Evolutionary conservation across 140 eudicot genomes (phyloP).

Genomic region (Bidens hawaiensis): DNA sequence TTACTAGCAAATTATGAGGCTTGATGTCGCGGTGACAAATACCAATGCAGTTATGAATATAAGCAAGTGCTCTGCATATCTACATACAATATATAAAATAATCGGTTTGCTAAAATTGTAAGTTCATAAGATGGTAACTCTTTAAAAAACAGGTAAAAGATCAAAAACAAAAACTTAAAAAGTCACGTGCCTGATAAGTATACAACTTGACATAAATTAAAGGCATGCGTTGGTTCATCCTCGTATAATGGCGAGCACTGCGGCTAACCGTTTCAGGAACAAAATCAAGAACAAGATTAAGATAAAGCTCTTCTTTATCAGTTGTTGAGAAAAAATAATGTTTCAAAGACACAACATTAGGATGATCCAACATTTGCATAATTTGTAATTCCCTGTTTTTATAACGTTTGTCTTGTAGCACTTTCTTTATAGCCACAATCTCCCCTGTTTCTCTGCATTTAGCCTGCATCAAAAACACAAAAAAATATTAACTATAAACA

Average conservation of each 20-base stretch:
- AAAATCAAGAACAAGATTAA: conserved; percentile 85
- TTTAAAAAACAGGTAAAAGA: background rate
- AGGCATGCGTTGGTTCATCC: conserved; percentile 85
- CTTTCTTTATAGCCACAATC: conserved; percentile 89
- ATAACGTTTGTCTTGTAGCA: conserved; percentile 95
- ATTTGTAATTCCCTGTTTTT: conserved; percentile 91
- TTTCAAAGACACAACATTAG: conserved; percentile 77
- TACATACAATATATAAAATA: conserved; percentile 27
- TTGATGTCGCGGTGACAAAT: conserved; percentile 94
- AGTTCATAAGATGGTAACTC: background rate
- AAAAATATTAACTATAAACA: background rate
- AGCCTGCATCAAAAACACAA: conserved; percentile 42
- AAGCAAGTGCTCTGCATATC: conserved; percentile 95
- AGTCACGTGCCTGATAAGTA: conserved; percentile 69
- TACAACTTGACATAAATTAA: conserved; percentile 81
- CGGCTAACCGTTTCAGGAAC: conserved; percentile 95
- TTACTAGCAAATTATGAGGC: conserved; percentile 88
- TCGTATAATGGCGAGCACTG: conserved; percentile 66
- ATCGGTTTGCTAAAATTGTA: background rate
- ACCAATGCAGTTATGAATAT: conserved; percentile 80
- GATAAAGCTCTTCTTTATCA: conserved; percentile 79
- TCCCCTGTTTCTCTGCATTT: conserved; percentile 94
- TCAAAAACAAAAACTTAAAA: background rate
- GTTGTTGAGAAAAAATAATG: conserved; percentile 82
- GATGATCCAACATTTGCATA: conserved; percentile 95